Base-by-base conservation (phyloP, 331 rosid genomes). In the Quercus tomentella region DNA sequence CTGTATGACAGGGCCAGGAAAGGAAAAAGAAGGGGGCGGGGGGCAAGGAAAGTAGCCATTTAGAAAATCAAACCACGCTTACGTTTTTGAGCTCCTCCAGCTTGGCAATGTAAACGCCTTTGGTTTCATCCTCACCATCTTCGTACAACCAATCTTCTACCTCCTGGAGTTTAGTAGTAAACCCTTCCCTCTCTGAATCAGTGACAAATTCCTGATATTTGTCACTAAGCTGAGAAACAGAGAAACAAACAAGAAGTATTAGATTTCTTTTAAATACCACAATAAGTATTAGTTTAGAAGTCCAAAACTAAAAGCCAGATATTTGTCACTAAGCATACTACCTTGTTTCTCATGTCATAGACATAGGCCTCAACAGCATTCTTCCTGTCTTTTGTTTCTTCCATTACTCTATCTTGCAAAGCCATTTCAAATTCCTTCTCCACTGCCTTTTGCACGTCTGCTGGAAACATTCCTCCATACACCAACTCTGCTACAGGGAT, bases 401-500 rank as follows among this genome's bases (percentile, higher is more conserved):
- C 99, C 97, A 93, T 93, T 23, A 96, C 97, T 21, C 97, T 92
- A 77, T 96, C 99, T 85, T 96, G 98, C 82, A 96, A 85, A 79
- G 99, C 98, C 99, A 96, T 93, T 83, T 96, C 99, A 82, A 88
- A 96, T 85, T 96, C 99, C 78, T 83, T 93, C 67, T 96, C 98
- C 63, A 89, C 75, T 21, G 99, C 98, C 77, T 91, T 93, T 67
- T 93, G 94, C 80, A 96, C 76, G 80, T 93, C 98, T 17, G 28
- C 81, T 62, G 82, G 72, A 15, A 14, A 52, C 91, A 93, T 67
- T 43, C 94, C 92, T 84, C 99, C 99, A 82, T 90, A 91, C 81
- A 93, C 93, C 9, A 87, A 37, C 91, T 96, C 97, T 17, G 74
- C 76, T 15, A 96, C 83, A 8, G 91, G 90, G 70, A 96, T 88